A percentile compares a stretch with the other conserved stretches of the same genome.
Evolutionary conservation across 75 land plant genomes (phyloP).

Genomic region (Chamaecyparis obtusa): DNA sequence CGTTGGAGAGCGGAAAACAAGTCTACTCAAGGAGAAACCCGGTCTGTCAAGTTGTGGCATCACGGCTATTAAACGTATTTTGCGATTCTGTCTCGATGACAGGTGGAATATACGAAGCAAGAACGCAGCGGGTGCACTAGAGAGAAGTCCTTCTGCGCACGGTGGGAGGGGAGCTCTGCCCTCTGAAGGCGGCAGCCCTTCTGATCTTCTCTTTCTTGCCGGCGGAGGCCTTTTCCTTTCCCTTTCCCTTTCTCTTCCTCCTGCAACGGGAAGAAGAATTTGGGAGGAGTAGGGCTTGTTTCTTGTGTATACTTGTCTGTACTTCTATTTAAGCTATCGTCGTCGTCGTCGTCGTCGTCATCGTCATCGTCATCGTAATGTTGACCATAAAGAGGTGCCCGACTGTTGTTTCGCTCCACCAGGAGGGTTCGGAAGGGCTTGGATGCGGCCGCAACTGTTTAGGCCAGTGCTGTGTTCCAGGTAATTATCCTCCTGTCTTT

Average conservation of each 20-base stretch:
- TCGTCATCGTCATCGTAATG: conserved; percentile 32
- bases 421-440: conserved; percentile 43
- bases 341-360: conserved; percentile 22
- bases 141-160: conserved; percentile 59
- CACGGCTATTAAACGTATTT: conserved; percentile 32
- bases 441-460: conserved; percentile 78
- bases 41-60: conserved; percentile 22
- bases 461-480: conserved; percentile 80
- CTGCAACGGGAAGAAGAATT: background rate
- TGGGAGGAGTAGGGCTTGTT: background rate
- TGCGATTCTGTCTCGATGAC: conserved; percentile 16
- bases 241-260: background rate
- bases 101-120: background rate
- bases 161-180: conserved; percentile 79
- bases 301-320: too few relatives aligned
- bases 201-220: conserved; percentile 79
- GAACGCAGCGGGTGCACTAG: conserved; percentile 5
- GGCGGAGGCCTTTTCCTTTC: conserved; percentile 46
- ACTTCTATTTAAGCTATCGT: background rate
- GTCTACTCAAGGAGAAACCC: background rate
- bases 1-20: background rate
- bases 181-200: conserved; percentile 79
- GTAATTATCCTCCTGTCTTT: conserved; percentile 26
- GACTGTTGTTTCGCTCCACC: conserved; percentile 74
- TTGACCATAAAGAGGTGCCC: conserved; percentile 74